A percentile compares a stretch with the other conserved stretches of the same genome.
These are phyloP conservation scores for Theobroma grandiflorum DNA, from an alignment of 441 rosid genomes.

Conservation along the genomic window DNA sequence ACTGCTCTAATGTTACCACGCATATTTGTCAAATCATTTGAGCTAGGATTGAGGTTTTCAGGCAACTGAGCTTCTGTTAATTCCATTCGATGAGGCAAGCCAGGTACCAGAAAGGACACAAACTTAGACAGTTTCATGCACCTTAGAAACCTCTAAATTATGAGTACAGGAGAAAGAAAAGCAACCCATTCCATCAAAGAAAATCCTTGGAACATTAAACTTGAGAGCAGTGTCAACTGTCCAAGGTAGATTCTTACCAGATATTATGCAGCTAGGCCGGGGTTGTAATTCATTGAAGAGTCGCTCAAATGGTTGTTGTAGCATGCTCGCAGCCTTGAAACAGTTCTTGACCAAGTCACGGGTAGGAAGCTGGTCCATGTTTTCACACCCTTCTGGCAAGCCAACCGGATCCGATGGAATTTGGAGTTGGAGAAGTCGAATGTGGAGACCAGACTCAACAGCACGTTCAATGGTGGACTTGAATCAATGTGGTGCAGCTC, in stretches of 20 bases:
- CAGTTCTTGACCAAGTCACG: conserved; percentile 36
- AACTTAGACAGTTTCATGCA: not conserved
- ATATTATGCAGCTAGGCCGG: conserved; percentile 26
- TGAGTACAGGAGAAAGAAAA: conserved; percentile 23
- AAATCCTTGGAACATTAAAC: conserved; percentile 32
- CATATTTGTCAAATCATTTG: conserved; percentile 12
- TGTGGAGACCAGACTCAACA: conserved; percentile 31
- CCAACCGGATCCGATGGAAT: conserved; percentile 38
- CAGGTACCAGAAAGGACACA: conserved; percentile 40
- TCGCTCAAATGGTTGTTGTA: conserved; percentile 41
- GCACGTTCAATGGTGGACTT: conserved; percentile 29
- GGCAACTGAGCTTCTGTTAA: conserved; percentile 46
- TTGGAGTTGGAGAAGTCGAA: conserved; percentile 34
- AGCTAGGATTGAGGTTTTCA: conserved; percentile 8
- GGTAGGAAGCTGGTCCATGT: conserved; percentile 43
- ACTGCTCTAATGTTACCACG: conserved; percentile 25
- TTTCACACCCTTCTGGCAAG: conserved; percentile 45
- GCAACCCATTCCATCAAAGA: conserved; percentile 29
- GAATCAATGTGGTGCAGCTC: no score
- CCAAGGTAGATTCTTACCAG: conserved; percentile 23
- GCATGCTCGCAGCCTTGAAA: conserved; percentile 31
- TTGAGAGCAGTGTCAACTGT: conserved; percentile 22
- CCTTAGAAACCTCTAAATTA: not conserved
- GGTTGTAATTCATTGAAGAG: conserved; percentile 32
- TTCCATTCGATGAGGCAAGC: conserved; percentile 39